phyloP scores from a whole-genome alignment of 2,329 filamentous ascomycete species.

The Botrytis deweyae region DNA sequence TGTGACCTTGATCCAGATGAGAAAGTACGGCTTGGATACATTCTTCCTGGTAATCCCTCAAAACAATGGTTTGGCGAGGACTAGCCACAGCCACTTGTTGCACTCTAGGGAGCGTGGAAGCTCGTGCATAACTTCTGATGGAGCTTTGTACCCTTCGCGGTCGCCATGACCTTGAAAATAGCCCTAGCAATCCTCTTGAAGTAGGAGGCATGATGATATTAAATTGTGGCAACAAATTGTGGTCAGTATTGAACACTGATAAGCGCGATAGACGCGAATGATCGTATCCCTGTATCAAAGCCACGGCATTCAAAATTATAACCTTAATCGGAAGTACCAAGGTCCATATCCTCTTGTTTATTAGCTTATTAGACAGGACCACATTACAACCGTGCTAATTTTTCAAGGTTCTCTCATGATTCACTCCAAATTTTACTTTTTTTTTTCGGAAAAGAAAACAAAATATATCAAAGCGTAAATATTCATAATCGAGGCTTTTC shows the following conservation, averaged over 20 bases:
- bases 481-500: neutral
- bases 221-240: neutral
- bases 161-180: slow-evolving; percentile 5
- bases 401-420: neutral
- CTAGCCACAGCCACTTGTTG: slow-evolving; percentile 5
- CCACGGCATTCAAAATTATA: neutral
- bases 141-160: neutral
- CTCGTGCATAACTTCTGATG: slow-evolving; percentile 25
- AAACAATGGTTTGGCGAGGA: slow-evolving; percentile 47
- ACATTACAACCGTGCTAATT: neutral
- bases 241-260: neutral
- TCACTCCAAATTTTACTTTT: neutral
- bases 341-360: neutral
- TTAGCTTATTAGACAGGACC: neutral
- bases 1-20: slow-evolving; percentile 68
- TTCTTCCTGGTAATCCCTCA: slow-evolving; percentile 87
- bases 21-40: slow-evolving; percentile 79
- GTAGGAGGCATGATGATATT: slow-evolving; percentile 35
- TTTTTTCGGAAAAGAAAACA: neutral
- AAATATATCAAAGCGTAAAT: slow-evolving; percentile 8
- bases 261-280: slow-evolving; percentile 14
- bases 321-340: neutral
- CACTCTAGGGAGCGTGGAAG: slow-evolving; percentile 11
- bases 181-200: slow-evolving; percentile 32
- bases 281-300: neutral